Base-by-base conservation (phyloP, 352 stramenopile species). In the Globisporangium cylindrosporum region DNA sequence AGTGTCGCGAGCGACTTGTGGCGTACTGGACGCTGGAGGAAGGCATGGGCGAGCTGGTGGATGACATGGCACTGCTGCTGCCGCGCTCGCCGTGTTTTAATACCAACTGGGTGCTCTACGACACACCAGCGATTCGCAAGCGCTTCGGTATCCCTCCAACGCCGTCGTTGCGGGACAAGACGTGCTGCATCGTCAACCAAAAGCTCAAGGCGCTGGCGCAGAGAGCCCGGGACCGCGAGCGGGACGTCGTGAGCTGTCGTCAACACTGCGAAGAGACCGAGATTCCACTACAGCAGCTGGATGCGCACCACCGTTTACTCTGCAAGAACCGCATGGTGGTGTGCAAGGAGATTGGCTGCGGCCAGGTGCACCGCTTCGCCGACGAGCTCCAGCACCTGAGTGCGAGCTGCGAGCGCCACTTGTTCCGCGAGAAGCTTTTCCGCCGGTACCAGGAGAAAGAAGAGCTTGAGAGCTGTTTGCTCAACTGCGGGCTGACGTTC, bases 21-120 rank as follows among this genome's bases (percentile, higher is more conserved):
- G 82, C 72, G 38, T 93, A 93, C 68, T 93, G 82, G 80, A 92
- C 84, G 29, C 76, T 93, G n/a, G 86, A 93, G 51, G 86, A 93
- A 74, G 84, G 77, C 20, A 75, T 82, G 64, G 86, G 82, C 14
- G 75, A 89, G n/a, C 62, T 90, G 14, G 75, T 93, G 29, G 86
- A 93, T 72, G 86, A 94, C 66, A 89, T 92, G 79, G 73, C 81
- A 56, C 74, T 89, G 20, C 61, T 53, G 15, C 63, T 81, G 34
- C 79, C 82, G n/a, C 82, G 79, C 12, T 72, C 78, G n/a, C 70
- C 82, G 2, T 83, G 75, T 32, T 72, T 88, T 27, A 51, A 78
- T 48, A 82, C 77, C 0, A 24, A 66, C 0, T 93, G 86, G 84
- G 63, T 80, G 24, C 57, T 82, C 4, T 87, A 90, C 71, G 73